These are phyloP conservation scores for Colletotrichum higginsianum DNA, from an alignment of 2,329 filamentous ascomycete species.

Conservation along the genomic window DNA sequence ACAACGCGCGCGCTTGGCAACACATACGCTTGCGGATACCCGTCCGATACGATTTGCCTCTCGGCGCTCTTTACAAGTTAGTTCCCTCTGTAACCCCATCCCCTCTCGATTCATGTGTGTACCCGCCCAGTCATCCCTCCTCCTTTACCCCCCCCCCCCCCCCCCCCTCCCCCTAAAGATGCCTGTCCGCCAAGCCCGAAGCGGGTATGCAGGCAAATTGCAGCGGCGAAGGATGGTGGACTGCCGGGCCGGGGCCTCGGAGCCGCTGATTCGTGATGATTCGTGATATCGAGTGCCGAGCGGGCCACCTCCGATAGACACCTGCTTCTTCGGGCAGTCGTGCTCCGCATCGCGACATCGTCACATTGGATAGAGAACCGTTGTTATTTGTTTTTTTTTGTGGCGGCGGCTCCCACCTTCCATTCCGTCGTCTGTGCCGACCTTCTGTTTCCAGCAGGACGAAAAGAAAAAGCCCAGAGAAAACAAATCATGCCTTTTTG, in stretches of 20 bases:
- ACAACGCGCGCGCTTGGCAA: conserved; percentile 35
- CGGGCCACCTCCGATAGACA: conserved; percentile 24
- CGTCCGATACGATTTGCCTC: conserved; percentile 25
- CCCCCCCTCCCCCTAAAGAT: not conserved
- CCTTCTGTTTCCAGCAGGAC: conserved; percentile 36
- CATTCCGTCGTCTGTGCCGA: not conserved
- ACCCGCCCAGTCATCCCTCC: conserved; percentile 4
- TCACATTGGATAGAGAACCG: no score
- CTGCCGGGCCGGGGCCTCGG: conserved; percentile 32
- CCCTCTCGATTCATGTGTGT: conserved; percentile 10
- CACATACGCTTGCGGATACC: not conserved
- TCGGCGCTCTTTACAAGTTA: not conserved
- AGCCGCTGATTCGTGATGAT: conserved; percentile 30
- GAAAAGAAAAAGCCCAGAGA: not conserved
- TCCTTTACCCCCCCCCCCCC: no score
- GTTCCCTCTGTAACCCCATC: no score
- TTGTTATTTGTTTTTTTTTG: conserved; percentile 1
- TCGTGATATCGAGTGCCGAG: conserved; percentile 32
- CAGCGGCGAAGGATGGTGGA: conserved; percentile 32
- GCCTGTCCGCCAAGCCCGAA: conserved; percentile 33
- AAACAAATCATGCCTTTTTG: conserved; percentile 13
- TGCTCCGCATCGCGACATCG: conserved; percentile 34
- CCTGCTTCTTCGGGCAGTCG: conserved; percentile 39
- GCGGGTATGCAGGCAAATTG: conserved; percentile 38
- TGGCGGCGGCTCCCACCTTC: not conserved